phyloP scores from a whole-genome alignment of 345 rosid species.

The Eucalyptus erythrocorys region DNA sequence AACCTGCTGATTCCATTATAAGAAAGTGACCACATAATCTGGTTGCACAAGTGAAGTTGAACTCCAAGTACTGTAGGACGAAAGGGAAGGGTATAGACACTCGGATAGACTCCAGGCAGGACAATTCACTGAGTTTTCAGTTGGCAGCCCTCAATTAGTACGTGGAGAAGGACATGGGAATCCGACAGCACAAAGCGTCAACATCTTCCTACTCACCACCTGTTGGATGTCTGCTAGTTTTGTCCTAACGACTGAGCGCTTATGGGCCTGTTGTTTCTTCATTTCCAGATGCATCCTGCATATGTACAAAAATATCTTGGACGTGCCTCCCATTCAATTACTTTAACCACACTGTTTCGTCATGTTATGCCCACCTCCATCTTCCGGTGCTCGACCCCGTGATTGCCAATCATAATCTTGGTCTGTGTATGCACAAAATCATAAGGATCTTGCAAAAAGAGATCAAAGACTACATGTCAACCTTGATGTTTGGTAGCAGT shows the following conservation, averaged over 20 bases:
- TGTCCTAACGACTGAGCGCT: neutral
- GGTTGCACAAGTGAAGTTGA: neutral
- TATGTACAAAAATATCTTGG: neutral
- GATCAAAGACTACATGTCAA: neutral
- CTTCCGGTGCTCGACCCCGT: neutral
- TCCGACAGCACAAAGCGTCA: neutral
- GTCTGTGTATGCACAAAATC: neutral
- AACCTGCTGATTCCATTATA: neutral
- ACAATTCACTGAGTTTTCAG: neutral
- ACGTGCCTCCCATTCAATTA: neutral
- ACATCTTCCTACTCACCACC: neutral
- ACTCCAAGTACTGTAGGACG: neutral
- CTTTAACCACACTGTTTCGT: neutral
- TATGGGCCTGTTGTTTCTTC: neutral
- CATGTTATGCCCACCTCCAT: neutral
- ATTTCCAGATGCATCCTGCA: neutral
- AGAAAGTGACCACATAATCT: neutral
- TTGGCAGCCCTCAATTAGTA: neutral
- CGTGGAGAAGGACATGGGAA: neutral
- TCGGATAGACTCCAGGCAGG: neutral
- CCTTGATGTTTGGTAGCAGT: neutral
- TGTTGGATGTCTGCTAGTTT: neutral
- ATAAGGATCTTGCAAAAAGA: neutral
- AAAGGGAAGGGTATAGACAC: neutral
- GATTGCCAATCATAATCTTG: neutral